A percentile compares a stretch with the other conserved stretches of the same genome.
phyloP scores from a whole-genome alignment of 2,329 filamentous ascomycete genomes.

The Penicillium sp. region DNA sequence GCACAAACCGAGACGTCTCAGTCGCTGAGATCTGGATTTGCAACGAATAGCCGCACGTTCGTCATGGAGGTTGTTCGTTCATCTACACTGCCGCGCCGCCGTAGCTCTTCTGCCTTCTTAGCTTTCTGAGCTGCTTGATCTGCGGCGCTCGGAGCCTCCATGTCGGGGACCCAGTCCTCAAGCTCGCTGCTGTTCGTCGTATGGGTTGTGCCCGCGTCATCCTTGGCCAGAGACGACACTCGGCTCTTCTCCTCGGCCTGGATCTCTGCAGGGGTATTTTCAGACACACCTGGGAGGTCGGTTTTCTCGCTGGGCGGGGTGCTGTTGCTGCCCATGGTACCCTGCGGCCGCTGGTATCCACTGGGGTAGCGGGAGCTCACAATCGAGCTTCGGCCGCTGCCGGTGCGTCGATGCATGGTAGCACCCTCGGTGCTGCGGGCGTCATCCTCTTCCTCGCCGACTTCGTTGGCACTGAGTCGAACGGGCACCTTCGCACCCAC shows the following conservation, averaged over 20 bases:
- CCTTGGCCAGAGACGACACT: slow-evolving; percentile 22
- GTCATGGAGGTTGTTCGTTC: slow-evolving; percentile 47
- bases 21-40: slow-evolving; percentile 46
- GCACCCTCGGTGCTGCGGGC: slow-evolving; percentile 36
- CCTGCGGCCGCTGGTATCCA: slow-evolving; percentile 42
- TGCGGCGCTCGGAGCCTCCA: slow-evolving; percentile 44
- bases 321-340: slow-evolving; percentile 48
- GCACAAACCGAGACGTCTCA: slow-evolving; percentile 10
- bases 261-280: slow-evolving; percentile 33
- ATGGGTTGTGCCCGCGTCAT: slow-evolving; percentile 29
- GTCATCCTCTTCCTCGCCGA: slow-evolving; percentile 78
- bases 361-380: slow-evolving; percentile 45
- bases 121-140: slow-evolving; percentile 37
- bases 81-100: slow-evolving; percentile 46
- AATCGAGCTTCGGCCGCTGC: slow-evolving; percentile 56
- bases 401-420: slow-evolving; percentile 49
- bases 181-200: slow-evolving; percentile 34
- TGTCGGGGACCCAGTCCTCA: slow-evolving; percentile 50
- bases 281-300: slow-evolving; percentile 41
- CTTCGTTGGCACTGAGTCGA: slow-evolving; percentile 88
- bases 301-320: slow-evolving; percentile 48
- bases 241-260: slow-evolving; percentile 27
- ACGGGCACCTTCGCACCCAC: slow-evolving; percentile 79
- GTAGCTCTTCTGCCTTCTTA: slow-evolving; percentile 42
- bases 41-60: slow-evolving; percentile 44